Conservation (phyloP, 805 yeast genomes). For the Myxozyma kluyveri region DNA sequence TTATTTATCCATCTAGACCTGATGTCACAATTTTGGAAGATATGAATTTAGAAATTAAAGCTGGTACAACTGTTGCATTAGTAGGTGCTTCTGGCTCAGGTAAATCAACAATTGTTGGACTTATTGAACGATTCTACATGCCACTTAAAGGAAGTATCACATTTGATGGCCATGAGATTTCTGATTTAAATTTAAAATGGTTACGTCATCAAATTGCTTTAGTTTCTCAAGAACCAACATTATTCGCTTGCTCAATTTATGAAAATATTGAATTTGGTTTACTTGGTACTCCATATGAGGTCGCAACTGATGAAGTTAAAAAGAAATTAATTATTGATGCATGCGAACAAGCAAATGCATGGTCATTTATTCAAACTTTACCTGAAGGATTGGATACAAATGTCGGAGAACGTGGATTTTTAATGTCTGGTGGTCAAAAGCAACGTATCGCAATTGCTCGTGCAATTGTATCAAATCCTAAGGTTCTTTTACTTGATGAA, state of each 20-base stretch:
- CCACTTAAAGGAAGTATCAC: slow-evolving; percentile 69
- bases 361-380: slow-evolving; percentile 48
- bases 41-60: slow-evolving; percentile 73
- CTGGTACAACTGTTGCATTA: slow-evolving; percentile 87
- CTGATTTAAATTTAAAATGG: slow-evolving; percentile 67
- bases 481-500: slow-evolving; percentile 57
- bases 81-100: slow-evolving; percentile 97
- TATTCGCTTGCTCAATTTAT: slow-evolving; percentile 79
- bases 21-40: slow-evolving; percentile 78
- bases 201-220: slow-evolving; percentile 76
- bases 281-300: slow-evolving; percentile 34
- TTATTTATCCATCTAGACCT: slow-evolving; percentile 76
- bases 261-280: slow-evolving; percentile 82
- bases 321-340: slow-evolving; percentile 44
- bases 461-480: slow-evolving; percentile 54
- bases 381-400: slow-evolving; percentile 51
- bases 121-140: slow-evolving; percentile 86
- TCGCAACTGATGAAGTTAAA: slow-evolving; percentile 41
- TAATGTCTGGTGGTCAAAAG: slow-evolving; percentile 65
- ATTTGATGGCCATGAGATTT: slow-evolving; percentile 81
- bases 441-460: slow-evolving; percentile 64
- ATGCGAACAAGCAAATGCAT: slow-evolving; percentile 52
- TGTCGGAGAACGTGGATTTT: slow-evolving; percentile 56
- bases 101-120: slow-evolving; percentile 80
- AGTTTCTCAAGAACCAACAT: slow-evolving; percentile 94